phyloP scores from a whole-genome alignment of 2,329 filamentous ascomycete species.

The Aureobasidium lini region DNA sequence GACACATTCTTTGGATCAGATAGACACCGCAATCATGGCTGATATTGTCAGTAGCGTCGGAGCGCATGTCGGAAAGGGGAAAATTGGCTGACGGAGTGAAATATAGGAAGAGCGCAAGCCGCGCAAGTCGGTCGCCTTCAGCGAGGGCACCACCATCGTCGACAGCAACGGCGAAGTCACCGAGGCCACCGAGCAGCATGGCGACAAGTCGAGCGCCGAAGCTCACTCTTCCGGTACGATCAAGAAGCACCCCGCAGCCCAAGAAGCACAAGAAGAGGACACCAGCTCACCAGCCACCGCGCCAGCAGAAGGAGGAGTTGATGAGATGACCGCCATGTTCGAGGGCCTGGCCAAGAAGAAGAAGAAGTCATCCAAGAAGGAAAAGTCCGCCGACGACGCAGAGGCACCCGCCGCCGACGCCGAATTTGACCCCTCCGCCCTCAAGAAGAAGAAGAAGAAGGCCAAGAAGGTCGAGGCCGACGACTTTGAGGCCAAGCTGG shows the following conservation, averaged over 20 bases:
- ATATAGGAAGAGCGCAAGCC: constrained; percentile 56
- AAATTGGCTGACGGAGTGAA: constrained; percentile 13
- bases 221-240: constrained; percentile 51
- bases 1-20: background rate
- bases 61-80: background rate
- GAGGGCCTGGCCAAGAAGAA: constrained; percentile 69
- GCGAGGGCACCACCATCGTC: constrained; percentile 78
- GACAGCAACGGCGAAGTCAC: constrained; percentile 82
- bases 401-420: constrained; percentile 48
- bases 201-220: constrained; percentile 72
- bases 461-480: constrained; percentile 50
- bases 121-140: constrained; percentile 92
- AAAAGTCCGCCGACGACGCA: constrained; percentile 28
- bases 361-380: constrained; percentile 52
- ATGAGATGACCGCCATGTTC: constrained; percentile 44
- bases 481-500: constrained; percentile 62
- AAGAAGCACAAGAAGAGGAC: constrained; percentile 21
- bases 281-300: constrained; percentile 26
- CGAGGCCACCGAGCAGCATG: constrained; percentile 59
- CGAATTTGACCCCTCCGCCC: constrained; percentile 56
- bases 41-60: constrained; percentile 30
- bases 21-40: constrained; percentile 44
- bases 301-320: constrained; percentile 42
- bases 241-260: constrained; percentile 4
- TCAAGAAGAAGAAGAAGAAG: constrained; percentile 86